phyloP scores from a whole-genome alignment of 371 early-diverging fungal genomes.

The Syncephalastrum monosporum region DNA sequence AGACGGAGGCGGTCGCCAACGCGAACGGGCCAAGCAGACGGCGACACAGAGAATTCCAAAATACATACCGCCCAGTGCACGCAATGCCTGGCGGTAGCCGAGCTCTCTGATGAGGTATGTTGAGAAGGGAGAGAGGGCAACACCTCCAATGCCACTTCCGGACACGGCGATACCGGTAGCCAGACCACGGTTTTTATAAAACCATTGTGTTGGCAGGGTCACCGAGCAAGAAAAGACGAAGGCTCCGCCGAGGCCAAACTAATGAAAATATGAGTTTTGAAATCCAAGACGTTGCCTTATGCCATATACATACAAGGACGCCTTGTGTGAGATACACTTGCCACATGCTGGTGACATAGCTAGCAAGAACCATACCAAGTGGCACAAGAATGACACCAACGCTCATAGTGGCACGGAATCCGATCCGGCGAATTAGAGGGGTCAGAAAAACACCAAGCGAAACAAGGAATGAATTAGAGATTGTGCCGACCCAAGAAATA shows the following conservation, averaged over 20 bases:
- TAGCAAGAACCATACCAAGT: slow-evolving; percentile 37
- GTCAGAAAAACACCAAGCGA: slow-evolving; percentile 39
- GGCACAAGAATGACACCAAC: slow-evolving; percentile 38
- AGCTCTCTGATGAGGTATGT: slow-evolving; percentile 43
- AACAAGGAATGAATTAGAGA: slow-evolving; percentile 4
- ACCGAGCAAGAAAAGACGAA: slow-evolving; percentile 38
- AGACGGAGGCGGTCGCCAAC: slow-evolving; percentile 28
- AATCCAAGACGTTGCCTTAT: slow-evolving; percentile 15
- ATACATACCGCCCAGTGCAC: slow-evolving; percentile 32
- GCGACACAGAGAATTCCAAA: slow-evolving; percentile 41
- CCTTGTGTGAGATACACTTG: slow-evolving; percentile 44
- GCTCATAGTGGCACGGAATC: slow-evolving; percentile 47
- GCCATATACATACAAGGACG: slow-evolving; percentile 28
- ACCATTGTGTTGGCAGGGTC: slow-evolving; percentile 46
- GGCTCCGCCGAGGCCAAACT: slow-evolving; percentile 39
- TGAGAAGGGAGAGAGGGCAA: slow-evolving; percentile 60
- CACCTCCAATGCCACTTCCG: slow-evolving; percentile 76
- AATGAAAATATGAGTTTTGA: slow-evolving; percentile 51
- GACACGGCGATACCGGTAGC: slow-evolving; percentile 57
- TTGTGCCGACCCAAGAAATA: slow-evolving; percentile 18
- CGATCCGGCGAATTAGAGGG: slow-evolving; percentile 49
- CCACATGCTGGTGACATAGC: slow-evolving; percentile 42
- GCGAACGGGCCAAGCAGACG: slow-evolving; percentile 25
- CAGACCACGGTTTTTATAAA: slow-evolving; percentile 36
- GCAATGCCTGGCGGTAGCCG: slow-evolving; percentile 56